Base-by-base conservation (phyloP, 2,329 filamentous ascomycete species). In the Nothophaeocryptopus gaeumannii region DNA sequence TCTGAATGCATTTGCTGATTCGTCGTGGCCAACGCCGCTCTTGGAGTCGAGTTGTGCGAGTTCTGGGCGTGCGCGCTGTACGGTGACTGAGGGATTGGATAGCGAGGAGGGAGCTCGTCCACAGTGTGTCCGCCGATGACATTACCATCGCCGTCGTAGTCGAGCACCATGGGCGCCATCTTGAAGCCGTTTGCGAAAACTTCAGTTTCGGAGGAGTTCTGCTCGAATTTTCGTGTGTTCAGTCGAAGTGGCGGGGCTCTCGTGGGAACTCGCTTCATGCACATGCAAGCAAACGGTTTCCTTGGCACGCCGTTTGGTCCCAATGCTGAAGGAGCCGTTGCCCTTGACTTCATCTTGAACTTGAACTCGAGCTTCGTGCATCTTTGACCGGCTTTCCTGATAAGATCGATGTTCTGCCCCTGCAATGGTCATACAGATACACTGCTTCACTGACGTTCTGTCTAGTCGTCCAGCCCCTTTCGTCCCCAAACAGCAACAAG, bases 371-470 rank as follows among this genome's bases (percentile, higher is more conserved):
- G 29, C 31, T 11, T 10, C 13, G 13, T 11, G 16, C 5, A 33
- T 30, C n/a, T 14, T 35, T 30, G 30, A 20, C 31, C 11, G 37
- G 14, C 26, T 34, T 53, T 8, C 61, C 61, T 11, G 39, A 39
- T 8, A 54, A 44, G 12, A 54, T 46, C n/a, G 37, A 35, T 26
- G 35, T 44, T 36, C 62, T 47, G 15, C 54, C 54, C 12, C 59
- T 32, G n/a, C 67, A 63, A 31, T 69, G 65, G 55, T 77, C 73
- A 47, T 68, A 61, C 14, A 67, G 56, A 36, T 75, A 76, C 5
- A 77, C 69, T n/a, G 70, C 67, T 53, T 76, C 72, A 31, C 60
- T 61, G 14, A 77, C 65, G 44, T 61, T 71, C 58, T 64, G 70
- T 48, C 71, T 65, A 39, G 65, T 70, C 38, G 68, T 63, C 74